phyloP scores from a whole-genome alignment of 106 monocot genomes.

The Dendrobium chrysotoxum region DNA sequence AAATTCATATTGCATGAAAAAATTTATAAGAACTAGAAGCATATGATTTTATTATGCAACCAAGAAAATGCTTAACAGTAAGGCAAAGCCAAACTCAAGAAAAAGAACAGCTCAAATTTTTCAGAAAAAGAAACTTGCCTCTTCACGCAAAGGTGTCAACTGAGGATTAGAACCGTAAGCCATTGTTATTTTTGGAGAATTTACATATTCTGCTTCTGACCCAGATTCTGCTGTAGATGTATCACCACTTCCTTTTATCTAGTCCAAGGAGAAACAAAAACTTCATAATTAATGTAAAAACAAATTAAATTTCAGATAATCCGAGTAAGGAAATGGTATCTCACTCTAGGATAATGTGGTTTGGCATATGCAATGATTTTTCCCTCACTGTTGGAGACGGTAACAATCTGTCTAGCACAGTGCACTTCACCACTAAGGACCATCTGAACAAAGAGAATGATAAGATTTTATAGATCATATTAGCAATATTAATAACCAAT shows the following conservation, averaged over 20 bases:
- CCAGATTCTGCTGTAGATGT: slow-evolving; percentile 32
- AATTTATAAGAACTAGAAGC: background rate
- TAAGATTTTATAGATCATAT: background rate
- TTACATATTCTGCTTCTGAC: slow-evolving; percentile 19
- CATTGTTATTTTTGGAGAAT: slow-evolving; percentile 12
- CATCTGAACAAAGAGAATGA: slow-evolving; percentile 11
- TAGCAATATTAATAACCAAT: background rate
- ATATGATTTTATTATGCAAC: background rate
- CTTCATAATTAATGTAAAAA: background rate
- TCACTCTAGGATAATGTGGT: slow-evolving; percentile 21
- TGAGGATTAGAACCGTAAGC: slow-evolving; percentile 8
- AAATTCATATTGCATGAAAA: background rate
- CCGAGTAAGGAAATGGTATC: background rate
- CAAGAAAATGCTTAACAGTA: background rate
- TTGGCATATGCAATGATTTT: slow-evolving; percentile 47
- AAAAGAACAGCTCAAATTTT: background rate
- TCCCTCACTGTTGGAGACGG: slow-evolving; percentile 35
- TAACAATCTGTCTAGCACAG: slow-evolving; percentile 42
- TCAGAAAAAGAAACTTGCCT: slow-evolving; percentile 5
- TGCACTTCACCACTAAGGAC: slow-evolving; percentile 37
- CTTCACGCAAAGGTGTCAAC: slow-evolving; percentile 27
- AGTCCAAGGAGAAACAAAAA: slow-evolving; percentile 3
- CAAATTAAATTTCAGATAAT: background rate
- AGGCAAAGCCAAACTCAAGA: background rate
- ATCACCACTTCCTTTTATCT: slow-evolving; percentile 29